These are phyloP conservation scores for Trichophyton simii DNA, from an alignment of 2,329 filamentous ascomycete genomes.

Conservation along the genomic window DNA sequence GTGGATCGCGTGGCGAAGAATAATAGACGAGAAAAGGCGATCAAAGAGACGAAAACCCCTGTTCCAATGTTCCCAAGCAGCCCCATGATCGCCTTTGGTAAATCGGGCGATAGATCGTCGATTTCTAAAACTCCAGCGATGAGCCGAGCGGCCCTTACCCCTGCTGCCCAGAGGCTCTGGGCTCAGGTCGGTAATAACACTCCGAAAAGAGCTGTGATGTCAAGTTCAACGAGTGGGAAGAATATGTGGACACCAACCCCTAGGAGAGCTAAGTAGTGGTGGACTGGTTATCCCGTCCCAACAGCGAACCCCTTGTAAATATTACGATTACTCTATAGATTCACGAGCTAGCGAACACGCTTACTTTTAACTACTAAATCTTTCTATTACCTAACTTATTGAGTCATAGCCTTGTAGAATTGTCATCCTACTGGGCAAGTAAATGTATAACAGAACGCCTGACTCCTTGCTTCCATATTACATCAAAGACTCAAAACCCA, in stretches of 20 bases:
- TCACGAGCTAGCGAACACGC: neutral
- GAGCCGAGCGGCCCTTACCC: slow-evolving; percentile 28
- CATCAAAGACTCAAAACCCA: neutral
- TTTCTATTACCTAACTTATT: neutral
- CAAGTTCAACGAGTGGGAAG: slow-evolving; percentile 14
- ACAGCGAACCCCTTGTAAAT: neutral
- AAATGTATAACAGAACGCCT: neutral
- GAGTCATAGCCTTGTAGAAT: neutral
- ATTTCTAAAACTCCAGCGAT: slow-evolving; percentile 11
- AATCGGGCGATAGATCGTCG: slow-evolving; percentile 15
- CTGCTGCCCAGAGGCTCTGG: slow-evolving; percentile 33
- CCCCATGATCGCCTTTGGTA: slow-evolving; percentile 26
- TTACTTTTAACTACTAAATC: neutral
- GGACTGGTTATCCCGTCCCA: neutral
- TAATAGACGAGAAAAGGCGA: slow-evolving; percentile 51
- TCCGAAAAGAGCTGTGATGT: slow-evolving; percentile 16
- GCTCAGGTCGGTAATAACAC: slow-evolving; percentile 27
- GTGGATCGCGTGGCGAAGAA: slow-evolving; percentile 67
- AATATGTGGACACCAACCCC: slow-evolving; percentile 32
- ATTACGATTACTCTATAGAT: neutral
- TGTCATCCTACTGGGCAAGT: neutral
- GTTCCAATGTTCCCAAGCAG: slow-evolving; percentile 31
- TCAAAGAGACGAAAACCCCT: slow-evolving; percentile 45
- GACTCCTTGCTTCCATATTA: neutral
- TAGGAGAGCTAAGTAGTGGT: slow-evolving; percentile 16